These are phyloP conservation scores for Candida alai DNA, from an alignment of 805 yeast species.

Conservation along the genomic window DNA sequence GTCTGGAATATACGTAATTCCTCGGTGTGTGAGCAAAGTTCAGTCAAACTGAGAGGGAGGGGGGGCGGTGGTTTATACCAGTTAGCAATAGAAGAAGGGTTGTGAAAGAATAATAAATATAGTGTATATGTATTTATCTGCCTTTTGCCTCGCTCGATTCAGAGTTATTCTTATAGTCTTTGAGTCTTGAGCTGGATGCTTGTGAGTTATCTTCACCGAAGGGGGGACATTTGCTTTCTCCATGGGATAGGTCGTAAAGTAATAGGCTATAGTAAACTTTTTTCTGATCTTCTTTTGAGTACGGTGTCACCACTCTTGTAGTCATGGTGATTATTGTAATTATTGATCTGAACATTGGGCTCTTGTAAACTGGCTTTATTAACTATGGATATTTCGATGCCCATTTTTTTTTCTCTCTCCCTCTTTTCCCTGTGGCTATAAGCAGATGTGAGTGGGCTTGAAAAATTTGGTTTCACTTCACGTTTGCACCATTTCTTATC, in stretches of 20 bases:
- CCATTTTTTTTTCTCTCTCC: background rate
- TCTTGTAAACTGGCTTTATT: background rate
- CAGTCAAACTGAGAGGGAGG: too few species aligned
- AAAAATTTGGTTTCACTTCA: too few species aligned
- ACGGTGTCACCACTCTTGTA: conserved; percentile 37
- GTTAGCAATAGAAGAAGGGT: too few species aligned
- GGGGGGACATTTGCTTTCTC: conserved; percentile 1
- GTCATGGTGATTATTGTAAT: conserved; percentile 46
- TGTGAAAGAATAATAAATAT: too few species aligned
- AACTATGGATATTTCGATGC: background rate
- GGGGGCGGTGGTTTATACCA: too few species aligned
- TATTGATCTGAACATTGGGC: conserved; percentile 37
- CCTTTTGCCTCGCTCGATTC: conserved; percentile 51
- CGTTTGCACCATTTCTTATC: background rate
- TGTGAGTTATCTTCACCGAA: background rate
- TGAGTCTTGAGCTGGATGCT: conserved; percentile 47
- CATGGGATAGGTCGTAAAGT: conserved; percentile 12
- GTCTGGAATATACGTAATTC: too few species aligned
- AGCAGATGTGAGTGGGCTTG: background rate
- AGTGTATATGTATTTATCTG: too few species aligned
- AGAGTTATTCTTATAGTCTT: conserved; percentile 16
- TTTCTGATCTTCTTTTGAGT: conserved; percentile 42
- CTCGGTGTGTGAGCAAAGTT: too few species aligned
- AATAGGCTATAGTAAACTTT: conserved; percentile 40
- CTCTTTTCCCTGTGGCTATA: background rate